These are phyloP conservation scores for Phytopythium vexans DNA, from an alignment of 352 stramenopile species.

Conservation along the genomic window DNA sequence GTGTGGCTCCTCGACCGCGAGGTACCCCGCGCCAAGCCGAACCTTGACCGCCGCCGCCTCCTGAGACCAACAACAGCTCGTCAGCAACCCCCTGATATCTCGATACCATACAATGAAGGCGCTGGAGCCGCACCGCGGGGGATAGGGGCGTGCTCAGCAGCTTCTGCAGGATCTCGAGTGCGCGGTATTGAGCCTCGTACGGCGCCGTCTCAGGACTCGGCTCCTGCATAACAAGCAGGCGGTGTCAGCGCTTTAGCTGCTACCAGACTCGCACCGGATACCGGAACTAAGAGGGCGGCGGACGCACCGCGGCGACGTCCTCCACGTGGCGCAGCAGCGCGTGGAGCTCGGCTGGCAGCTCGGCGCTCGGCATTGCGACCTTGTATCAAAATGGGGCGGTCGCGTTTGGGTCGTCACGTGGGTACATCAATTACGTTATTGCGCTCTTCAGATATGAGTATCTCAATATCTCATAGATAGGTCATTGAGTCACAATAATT, in stretches of 20 bases:
- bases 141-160: constrained; percentile 30
- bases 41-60: constrained; percentile 28
- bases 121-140: constrained; percentile 20
- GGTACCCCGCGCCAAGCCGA: constrained; percentile 41
- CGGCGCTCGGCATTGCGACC: not conserved
- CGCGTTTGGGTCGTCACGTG: too few species aligned
- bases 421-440: too few species aligned
- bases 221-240: constrained; percentile 17
- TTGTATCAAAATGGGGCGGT: too few species aligned
- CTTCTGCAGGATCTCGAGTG: constrained; percentile 54
- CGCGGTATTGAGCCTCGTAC: constrained; percentile 49
- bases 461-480: not conserved
- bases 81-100: not conserved
- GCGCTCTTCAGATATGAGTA: too few species aligned
- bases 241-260: not conserved
- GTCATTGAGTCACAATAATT: not conserved
- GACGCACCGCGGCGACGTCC: constrained; percentile 25
- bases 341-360: constrained; percentile 28
- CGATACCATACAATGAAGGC: not conserved
- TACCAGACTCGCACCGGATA: not conserved
- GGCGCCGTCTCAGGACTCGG: constrained; percentile 44
- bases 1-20: constrained; percentile 62
- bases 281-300: not conserved
- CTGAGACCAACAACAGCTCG: constrained; percentile 10
- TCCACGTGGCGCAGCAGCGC: constrained; percentile 27